Percentiles rank a stretch among this genome's conserved stretches.
phyloP scores from a whole-genome alignment of 805 yeast species.

The Sugiyamaella valdiviana region DNA sequence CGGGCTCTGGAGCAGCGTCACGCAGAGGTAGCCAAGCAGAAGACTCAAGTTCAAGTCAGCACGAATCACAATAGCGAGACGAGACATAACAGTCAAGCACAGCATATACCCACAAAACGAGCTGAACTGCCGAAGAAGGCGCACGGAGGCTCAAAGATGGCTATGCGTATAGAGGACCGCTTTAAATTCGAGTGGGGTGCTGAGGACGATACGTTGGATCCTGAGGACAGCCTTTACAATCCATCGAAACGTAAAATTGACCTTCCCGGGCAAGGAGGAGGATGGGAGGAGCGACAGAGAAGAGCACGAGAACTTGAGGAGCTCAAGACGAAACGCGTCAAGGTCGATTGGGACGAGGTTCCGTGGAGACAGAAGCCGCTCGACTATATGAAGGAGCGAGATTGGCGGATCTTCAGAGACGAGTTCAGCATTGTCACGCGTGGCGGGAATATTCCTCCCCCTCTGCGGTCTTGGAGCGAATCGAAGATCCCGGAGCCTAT shows the following conservation, averaged over 20 bases:
- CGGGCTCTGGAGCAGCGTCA: slow-evolving; percentile 11
- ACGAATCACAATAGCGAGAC: not conserved
- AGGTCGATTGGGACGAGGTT: slow-evolving; percentile 21
- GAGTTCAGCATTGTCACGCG: slow-evolving; percentile 63
- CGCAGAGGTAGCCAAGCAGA: slow-evolving; percentile 6
- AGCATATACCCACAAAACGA: not conserved
- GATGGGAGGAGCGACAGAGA: slow-evolving; percentile 20
- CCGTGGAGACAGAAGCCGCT: slow-evolving; percentile 69
- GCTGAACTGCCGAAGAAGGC: slow-evolving; percentile 5
- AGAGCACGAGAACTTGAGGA: slow-evolving; percentile 20
- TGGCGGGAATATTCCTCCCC: slow-evolving; percentile 43
- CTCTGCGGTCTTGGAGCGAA: slow-evolving; percentile 73
- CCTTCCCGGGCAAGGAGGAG: slow-evolving; percentile 15
- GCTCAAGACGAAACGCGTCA: slow-evolving; percentile 15
- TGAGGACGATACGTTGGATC: slow-evolving; percentile 56
- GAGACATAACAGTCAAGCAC: not conserved
- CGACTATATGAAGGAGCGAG: slow-evolving; percentile 65
- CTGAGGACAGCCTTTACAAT: slow-evolving; percentile 39
- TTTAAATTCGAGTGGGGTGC: slow-evolving; percentile 67
- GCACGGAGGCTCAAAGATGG: slow-evolving; percentile 9
- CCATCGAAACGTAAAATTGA: not conserved
- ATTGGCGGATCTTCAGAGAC: slow-evolving; percentile 83
- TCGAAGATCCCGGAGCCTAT: slow-evolving; percentile 42
- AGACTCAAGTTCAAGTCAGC: slow-evolving; percentile 1
- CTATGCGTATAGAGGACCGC: slow-evolving; percentile 23